Conservation (phyloP, 2,329 filamentous ascomycete species). For the Hypoxylon sp. region DNA sequence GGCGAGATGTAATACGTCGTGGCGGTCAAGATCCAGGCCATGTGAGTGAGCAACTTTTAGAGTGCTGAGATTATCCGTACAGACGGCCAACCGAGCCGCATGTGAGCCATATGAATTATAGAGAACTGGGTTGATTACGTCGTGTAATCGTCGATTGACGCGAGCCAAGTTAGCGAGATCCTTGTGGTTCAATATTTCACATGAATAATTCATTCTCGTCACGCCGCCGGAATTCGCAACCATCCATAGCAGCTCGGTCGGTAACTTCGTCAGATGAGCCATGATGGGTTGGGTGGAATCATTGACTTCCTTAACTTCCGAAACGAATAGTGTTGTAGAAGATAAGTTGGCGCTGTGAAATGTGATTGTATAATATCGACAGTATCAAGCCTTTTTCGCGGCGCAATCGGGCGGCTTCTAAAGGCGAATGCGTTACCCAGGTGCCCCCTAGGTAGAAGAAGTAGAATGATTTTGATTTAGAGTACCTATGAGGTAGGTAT, state of each 20-base stretch:
- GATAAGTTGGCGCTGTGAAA: too few relatives aligned
- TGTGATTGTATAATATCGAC: too few relatives aligned
- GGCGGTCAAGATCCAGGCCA: background rate
- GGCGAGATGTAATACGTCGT: background rate
- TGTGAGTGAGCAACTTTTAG: background rate
- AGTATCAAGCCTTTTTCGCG: too few relatives aligned
- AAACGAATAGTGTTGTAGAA: background rate
- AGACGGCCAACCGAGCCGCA: background rate
- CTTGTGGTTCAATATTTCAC: background rate
- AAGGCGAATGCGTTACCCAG: too few relatives aligned
- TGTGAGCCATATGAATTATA: constrained; percentile 1
- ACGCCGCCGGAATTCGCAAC: background rate
- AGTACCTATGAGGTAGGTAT: too few relatives aligned
- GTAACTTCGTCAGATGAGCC: background rate
- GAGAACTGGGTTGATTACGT: background rate
- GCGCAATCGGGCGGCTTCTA: too few relatives aligned
- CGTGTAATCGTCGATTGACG: constrained; percentile 1
- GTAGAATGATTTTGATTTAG: too few relatives aligned
- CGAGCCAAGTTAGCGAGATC: constrained; percentile 8
- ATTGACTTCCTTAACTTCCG: background rate
- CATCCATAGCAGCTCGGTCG: background rate
- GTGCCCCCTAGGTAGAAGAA: too few relatives aligned
- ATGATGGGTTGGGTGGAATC: background rate
- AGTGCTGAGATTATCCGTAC: background rate
- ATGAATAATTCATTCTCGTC: too few relatives aligned